Conservation (phyloP, 345 rosid genomes). For the Salix arbutifolia region DNA sequence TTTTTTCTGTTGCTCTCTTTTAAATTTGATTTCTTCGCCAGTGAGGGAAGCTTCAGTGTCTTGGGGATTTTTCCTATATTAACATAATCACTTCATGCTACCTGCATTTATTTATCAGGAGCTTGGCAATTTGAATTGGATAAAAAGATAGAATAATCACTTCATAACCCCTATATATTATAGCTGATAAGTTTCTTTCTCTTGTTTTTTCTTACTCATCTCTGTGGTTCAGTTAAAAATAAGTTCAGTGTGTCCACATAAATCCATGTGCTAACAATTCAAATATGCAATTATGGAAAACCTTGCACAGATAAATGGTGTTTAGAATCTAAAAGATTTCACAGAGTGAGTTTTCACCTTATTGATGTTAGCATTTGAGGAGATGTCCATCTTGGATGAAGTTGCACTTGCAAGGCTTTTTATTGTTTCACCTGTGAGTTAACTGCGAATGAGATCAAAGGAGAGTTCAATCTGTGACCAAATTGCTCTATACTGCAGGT, state of each 20-base stretch:
- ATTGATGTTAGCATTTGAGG: not conserved
- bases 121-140: not conserved
- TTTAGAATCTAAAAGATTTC: too few species aligned
- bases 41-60: not conserved
- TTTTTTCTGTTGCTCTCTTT: not conserved
- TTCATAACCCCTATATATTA: too few species aligned
- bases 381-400: not conserved
- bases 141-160: too few species aligned
- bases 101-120: not conserved
- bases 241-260: not conserved
- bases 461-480: not conserved
- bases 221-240: not conserved
- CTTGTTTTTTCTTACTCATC: too few species aligned
- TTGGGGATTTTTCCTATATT: not conserved
- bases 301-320: too few species aligned
- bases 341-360: not conserved
- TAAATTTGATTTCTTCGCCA: not conserved
- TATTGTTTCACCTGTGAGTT: not conserved
- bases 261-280: not conserved
- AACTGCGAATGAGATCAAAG: not conserved
- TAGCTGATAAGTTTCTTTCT: too few species aligned
- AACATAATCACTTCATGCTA: not conserved
- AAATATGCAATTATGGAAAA: not conserved
- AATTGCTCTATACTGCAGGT: constrained; percentile 41
- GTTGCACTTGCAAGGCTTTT: not conserved